Base-by-base conservation (phyloP, 73 alveolate species). In the Uronychia binucleata region DNA sequence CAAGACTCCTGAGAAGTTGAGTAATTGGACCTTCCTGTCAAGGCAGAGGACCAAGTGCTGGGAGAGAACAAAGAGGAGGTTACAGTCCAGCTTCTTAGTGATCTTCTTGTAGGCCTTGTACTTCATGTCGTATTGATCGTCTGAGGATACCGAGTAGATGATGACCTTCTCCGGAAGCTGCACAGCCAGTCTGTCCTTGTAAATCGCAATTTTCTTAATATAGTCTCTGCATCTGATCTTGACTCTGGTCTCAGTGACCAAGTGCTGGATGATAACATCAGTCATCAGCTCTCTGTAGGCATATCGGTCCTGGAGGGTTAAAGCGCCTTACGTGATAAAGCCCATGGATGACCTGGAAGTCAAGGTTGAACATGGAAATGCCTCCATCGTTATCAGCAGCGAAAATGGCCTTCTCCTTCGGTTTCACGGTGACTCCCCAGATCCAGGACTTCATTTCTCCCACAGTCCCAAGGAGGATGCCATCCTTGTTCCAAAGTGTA, bases 211-310 rank as follows among this genome's bases (percentile, higher is more conserved):
- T 84, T 94, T 96, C 89, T 96, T 96, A 78, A 96, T 95, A 58
- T 91, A 92, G 80, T 96, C 99, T 92, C 97, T 57, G 87, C 98
- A 90, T 78, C 93, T 86, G 77, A 91, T 90, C 34, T 88, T 88
- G 33, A 96, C 99, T 90, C 96, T 96, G 13, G 96, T 97, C 74
- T 96, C 99, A 5, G 98, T 96, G 28, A 96, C 99, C 58, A 96
- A 88, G 60, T 96, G 99, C 85, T 94, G 96, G 57, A 96, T 93
- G 84, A 96, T 94, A 30, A 96, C 99, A 60, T 96, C 98, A 19
- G 99, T 96, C 99, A 96, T 96, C 29, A 96, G 87, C 59, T 96
- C 99, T 77, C 99, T 80, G 81, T 96, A 94, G 60, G 99, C 98
- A 77, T 96, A 96, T 33, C 99, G 58, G 32, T 91, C 99, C n/a